A percentile compares a stretch with the other conserved stretches of the same genome.
These are phyloP conservation scores for Lepidium didymum DNA, from an alignment of 345 rosid genomes.

Conservation along the genomic window DNA sequence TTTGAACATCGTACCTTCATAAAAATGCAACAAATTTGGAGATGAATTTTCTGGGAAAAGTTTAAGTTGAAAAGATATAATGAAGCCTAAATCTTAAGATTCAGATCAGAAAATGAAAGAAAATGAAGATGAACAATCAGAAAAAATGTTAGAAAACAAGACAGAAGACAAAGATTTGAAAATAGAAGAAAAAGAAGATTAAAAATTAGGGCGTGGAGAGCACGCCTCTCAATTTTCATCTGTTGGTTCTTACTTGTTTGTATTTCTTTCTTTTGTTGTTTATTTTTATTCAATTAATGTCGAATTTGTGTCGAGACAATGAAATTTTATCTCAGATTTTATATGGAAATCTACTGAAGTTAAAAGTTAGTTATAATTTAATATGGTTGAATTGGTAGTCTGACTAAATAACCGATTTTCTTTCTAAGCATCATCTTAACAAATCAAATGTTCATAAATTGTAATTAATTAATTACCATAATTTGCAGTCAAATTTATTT, in stretches of 20 bases:
- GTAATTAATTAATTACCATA: background rate
- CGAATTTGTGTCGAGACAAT: background rate
- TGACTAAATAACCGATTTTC: too few species aligned
- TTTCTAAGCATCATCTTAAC: background rate
- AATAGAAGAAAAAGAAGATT: background rate
- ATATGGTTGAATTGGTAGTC: too few species aligned
- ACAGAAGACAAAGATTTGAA: conserved; percentile 3
- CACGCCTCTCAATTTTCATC: conserved; percentile 12
- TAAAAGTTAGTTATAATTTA: too few species aligned
- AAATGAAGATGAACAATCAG: background rate
- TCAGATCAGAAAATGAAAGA: background rate
- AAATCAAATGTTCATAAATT: background rate
- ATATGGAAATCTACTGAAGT: background rate
- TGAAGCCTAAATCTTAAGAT: background rate
- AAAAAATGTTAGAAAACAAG: background rate
- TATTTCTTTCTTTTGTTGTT: background rate
- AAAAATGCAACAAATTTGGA: background rate
- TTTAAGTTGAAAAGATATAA: background rate
- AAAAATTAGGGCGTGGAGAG: conserved; percentile 16
- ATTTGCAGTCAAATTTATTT: background rate
- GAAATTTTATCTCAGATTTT: background rate
- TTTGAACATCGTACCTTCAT: conserved; percentile 14
- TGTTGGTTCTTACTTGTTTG: background rate
- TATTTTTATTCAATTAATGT: background rate
- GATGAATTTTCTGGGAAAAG: background rate